phyloP scores from a whole-genome alignment of 78 protist genomes.

The Dictyostelium citrinum region DNA sequence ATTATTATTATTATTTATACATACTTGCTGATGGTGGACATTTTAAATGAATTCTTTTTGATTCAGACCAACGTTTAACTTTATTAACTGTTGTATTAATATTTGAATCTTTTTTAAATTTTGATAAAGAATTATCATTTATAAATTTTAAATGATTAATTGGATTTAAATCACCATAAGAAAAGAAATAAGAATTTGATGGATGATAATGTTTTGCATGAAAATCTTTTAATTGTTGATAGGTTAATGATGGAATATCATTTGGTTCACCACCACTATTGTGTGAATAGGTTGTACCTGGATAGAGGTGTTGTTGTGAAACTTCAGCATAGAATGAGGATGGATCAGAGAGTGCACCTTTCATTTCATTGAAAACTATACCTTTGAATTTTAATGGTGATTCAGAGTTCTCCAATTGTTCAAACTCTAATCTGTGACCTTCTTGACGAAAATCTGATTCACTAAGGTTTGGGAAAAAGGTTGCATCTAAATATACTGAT shows the following conservation, averaged over 20 bases:
- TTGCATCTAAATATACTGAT: constrained; percentile 91
- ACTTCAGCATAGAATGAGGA: constrained; percentile 9
- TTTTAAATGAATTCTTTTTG: constrained; percentile 11
- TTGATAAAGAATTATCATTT: constrained; percentile 1
- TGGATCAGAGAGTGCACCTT: constrained; percentile 81
- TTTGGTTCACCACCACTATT: constrained; percentile 92
- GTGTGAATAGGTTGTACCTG: constrained; percentile 75
- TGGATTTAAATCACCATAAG: constrained; percentile 60
- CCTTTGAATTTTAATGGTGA: constrained; percentile 84
- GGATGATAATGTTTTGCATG: constrained; percentile 78
- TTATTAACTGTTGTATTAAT: constrained; percentile 11
- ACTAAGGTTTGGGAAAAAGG: constrained; percentile 82
- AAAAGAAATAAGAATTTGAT: constrained; percentile 68
- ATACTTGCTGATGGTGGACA: constrained; percentile 79
- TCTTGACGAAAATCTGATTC: constrained; percentile 90
- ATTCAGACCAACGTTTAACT: constrained; percentile 61
- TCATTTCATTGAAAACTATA: constrained; percentile 95
- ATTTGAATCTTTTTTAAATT: neutral
- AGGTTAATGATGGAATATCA: constrained; percentile 78
- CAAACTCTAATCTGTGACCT: constrained; percentile 92
- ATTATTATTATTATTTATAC: neutral
- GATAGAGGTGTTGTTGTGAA: constrained; percentile 37
- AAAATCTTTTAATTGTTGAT: constrained; percentile 80
- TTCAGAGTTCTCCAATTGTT: neutral
- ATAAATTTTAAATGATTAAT: neutral